Evolutionary conservation across 805 yeast genomes (phyloP).

Genomic region (Starmerella floris): DNA sequence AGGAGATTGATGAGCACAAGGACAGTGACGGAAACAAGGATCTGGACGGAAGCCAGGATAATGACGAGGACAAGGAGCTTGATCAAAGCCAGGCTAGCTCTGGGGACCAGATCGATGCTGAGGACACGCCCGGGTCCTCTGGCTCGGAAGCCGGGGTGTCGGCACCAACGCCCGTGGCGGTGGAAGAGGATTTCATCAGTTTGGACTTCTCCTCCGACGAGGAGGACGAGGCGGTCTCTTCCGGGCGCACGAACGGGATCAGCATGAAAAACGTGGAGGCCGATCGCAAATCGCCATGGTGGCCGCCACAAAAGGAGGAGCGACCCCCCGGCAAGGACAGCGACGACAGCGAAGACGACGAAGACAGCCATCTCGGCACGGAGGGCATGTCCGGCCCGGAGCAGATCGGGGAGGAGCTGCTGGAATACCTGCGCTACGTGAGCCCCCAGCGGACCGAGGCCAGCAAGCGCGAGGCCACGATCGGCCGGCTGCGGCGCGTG

Average conservation of each 20-base stretch:
- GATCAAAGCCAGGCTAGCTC: too few relatives aligned
- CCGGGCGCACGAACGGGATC: not conserved
- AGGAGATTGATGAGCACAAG: too few relatives aligned
- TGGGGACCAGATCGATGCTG: too few relatives aligned
- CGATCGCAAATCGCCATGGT: not conserved
- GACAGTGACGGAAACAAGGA: too few relatives aligned
- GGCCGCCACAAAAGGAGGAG: not conserved
- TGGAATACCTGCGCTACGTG: constrained; percentile 69
- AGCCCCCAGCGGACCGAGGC: constrained; percentile 75
- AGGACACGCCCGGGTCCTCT: too few relatives aligned
- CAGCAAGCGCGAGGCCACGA: constrained; percentile 48
- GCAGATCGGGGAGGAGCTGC: constrained; percentile 76
- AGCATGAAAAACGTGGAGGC: not conserved
- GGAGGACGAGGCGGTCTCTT: constrained; percentile 1
- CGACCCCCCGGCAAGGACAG: not conserved
- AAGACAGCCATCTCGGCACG: constrained; percentile 1
- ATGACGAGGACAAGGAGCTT: too few relatives aligned
- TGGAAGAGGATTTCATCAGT: constrained; percentile 8
- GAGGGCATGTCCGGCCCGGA: constrained; percentile 38
- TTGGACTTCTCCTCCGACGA: constrained; percentile 4
- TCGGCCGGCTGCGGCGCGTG: constrained; percentile 43
- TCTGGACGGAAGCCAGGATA: too few relatives aligned
- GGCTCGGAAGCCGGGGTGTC: too few relatives aligned
- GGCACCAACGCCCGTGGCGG: too few relatives aligned
- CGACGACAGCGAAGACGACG: not conserved